Base-by-base conservation (phyloP, 1,284 basidiomycete genomes). In the Psilocybe mexicana region DNA sequence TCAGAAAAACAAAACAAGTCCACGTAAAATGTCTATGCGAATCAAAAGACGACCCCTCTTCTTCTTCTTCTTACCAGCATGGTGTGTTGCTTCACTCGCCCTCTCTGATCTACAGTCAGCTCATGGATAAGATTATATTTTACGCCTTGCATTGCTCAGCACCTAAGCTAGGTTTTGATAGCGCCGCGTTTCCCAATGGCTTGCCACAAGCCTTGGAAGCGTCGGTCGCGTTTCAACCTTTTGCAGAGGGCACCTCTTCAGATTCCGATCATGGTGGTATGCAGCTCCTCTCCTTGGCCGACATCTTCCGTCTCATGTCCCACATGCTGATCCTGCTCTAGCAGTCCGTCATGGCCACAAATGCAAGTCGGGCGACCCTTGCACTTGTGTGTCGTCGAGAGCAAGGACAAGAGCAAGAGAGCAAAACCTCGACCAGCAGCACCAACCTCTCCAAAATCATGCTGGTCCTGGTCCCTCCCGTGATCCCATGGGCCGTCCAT, bases 1-100 rank as follows among this genome's bases (percentile, higher is more conserved):
- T 90, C 43, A 83, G 92, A 53, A 87, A 90, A 72, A 85, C 83
- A 44, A 87, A 86, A 69, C 83, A 81, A 65, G 78, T 90, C 36
- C 89, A 92, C 67, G 87, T 88, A 40, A 89, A 88, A 68, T 92
- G 90, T 70, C 81, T 80, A 57, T 92, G 90, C 62, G 75, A 78
- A 61, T 65, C 76, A 7, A 74, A 72, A 24, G 68, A 70, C 26
- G 57, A 77, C 43, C 60, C 68, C 53, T 66, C 72, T 43, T 60
- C 69, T 52, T 66, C 72, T 42, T 65, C 71, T 57, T 43, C 57
- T 40, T 7, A 52, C 24, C 83, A 84, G 76, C 86, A 86, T 84
- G 85, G 87, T 86, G 69, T 69, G 77, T 71, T 64, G 64, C 59
- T 45, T 55, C 60, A 63, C 30, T 57, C 38, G 43, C 14, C 8